phyloP scores from a whole-genome alignment of 371 early-diverging fungal genomes.

The Umbelopsis sp. region DNA sequence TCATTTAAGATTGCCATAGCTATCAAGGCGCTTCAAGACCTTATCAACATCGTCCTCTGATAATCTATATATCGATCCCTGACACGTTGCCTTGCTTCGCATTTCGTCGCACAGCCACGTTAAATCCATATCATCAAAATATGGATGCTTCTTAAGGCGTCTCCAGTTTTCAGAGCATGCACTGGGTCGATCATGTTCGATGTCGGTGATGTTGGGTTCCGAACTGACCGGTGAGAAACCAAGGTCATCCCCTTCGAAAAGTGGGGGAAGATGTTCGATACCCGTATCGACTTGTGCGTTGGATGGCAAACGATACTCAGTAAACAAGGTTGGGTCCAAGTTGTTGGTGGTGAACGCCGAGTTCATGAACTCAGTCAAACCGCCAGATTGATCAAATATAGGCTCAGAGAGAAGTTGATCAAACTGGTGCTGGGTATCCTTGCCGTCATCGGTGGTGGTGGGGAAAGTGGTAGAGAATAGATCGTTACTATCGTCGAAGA shows the following conservation, averaged over 20 bases:
- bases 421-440: background rate
- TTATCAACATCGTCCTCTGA: constrained; percentile 9
- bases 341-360: constrained; percentile 13
- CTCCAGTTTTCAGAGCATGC: constrained; percentile 13
- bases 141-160: constrained; percentile 1
- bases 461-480: constrained; percentile 1
- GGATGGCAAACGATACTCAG: constrained; percentile 3
- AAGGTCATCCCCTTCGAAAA: constrained; percentile 14
- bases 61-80: constrained; percentile 6
- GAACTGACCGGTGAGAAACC: background rate
- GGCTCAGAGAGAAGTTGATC: constrained; percentile 12
- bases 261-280: background rate
- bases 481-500: background rate
- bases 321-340: constrained; percentile 12
- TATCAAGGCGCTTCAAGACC: constrained; percentile 6
- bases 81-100: constrained; percentile 10
- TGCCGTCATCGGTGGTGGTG: background rate
- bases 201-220: constrained; percentile 4
- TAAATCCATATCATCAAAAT: constrained; percentile 15
- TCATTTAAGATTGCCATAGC: background rate
- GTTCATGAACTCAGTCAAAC: constrained; percentile 9
- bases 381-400: constrained; percentile 10
- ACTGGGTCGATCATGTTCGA: constrained; percentile 13
- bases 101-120: constrained; percentile 17
- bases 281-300: background rate